Evolutionary conservation across 2,329 filamentous ascomycete genomes (phyloP).

Genomic region (Zymoseptoria tritici): DNA sequence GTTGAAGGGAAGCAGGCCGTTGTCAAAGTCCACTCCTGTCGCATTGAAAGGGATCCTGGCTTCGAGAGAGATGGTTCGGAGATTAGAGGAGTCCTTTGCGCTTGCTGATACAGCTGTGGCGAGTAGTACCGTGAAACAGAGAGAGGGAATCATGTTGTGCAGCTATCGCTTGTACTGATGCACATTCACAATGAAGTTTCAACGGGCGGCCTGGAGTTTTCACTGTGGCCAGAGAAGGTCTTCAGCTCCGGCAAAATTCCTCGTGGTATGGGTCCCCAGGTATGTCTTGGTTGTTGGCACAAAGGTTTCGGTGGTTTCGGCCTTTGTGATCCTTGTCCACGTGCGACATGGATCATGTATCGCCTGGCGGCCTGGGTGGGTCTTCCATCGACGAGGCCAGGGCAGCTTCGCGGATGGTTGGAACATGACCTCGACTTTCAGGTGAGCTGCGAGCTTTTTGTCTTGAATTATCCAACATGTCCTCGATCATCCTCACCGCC

Average conservation of each 20-base stretch:
- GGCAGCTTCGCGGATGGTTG: no score
- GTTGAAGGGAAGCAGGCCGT: conserved; percentile 41
- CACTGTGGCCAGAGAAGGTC: neutral
- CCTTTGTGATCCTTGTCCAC: no score
- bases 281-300: no score
- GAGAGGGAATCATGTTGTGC: neutral
- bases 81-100: neutral
- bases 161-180: neutral
- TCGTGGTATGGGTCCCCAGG: neutral
- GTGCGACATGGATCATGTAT: no score
- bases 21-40: conserved; percentile 37
- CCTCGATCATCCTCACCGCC: no score
- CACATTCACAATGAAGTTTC: neutral
- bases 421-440: no score
- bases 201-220: neutral
- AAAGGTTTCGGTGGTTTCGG: no score
- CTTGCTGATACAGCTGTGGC: neutral
- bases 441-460: no score
- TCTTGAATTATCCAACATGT: no score
- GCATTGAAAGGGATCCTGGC: conserved; percentile 39
- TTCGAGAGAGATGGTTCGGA: conserved; percentile 24
- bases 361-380: no score
- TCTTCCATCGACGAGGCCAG: no score
- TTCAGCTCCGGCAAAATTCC: neutral
- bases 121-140: neutral